A percentile compares a stretch with the other conserved stretches of the same genome.
Evolutionary conservation across 805 yeast genomes (phyloP).

Genomic region (Nakazawaea holstii): DNA sequence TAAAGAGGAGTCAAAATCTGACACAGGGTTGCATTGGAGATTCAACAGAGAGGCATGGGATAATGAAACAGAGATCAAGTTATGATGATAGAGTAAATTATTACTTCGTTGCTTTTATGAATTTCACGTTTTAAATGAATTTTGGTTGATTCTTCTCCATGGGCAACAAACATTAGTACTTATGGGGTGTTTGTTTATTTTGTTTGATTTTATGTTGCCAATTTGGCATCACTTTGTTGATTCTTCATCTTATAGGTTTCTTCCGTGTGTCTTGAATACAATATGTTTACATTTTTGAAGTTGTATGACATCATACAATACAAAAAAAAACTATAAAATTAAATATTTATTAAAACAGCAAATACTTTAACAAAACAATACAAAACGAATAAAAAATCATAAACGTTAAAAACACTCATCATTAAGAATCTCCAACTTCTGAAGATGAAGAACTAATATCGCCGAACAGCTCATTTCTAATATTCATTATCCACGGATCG

Average conservation of each 20-base stretch:
- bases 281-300: background rate
- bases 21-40: slow-evolving; percentile 63
- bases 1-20: slow-evolving; percentile 38
- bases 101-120: background rate
- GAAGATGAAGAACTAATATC: slow-evolving; percentile 22
- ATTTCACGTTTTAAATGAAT: too few relatives aligned
- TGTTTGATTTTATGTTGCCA: background rate
- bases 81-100: slow-evolving; percentile 18
- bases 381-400: background rate
- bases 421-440: slow-evolving; percentile 8
- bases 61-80: slow-evolving; percentile 51
- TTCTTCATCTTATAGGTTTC: too few relatives aligned
- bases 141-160: background rate
- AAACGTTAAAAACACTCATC: background rate
- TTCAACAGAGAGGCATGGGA: slow-evolving; percentile 50
- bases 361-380: background rate
- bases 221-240: background rate
- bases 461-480: slow-evolving; percentile 65
- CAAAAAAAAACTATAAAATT: background rate
- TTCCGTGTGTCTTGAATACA: background rate
- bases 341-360: background rate
- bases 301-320: background rate
- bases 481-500: slow-evolving; percentile 86
- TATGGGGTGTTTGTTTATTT: background rate
- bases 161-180: background rate